Conservation (phyloP, 371 early-diverging fungal genomes). For the Mortierella sp. region DNA sequence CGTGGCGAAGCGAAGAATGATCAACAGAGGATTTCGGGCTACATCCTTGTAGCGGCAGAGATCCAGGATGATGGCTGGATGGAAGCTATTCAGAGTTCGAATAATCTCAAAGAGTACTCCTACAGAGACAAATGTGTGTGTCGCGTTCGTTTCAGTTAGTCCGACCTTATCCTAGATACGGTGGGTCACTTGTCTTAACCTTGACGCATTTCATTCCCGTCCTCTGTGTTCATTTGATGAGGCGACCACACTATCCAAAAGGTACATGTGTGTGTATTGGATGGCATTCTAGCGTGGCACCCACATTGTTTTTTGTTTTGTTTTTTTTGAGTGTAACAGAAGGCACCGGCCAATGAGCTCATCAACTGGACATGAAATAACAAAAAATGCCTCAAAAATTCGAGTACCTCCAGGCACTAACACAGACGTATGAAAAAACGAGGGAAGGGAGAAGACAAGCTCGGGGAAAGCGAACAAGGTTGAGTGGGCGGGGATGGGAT, state of each 20-base stretch:
- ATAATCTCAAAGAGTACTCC: conserved; percentile 45
- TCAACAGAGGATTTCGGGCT: conserved; percentile 34
- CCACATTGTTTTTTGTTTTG: background rate
- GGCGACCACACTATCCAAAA: too few relatives aligned
- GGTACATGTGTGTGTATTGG: too few relatives aligned
- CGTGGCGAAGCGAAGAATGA: conserved; percentile 40
- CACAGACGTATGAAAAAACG: background rate
- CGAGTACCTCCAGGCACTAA: conserved; percentile 5
- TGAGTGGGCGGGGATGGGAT: background rate
- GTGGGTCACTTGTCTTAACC: background rate
- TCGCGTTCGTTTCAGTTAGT: too few relatives aligned
- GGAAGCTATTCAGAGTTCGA: conserved; percentile 46
- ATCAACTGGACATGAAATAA: conserved; percentile 11
- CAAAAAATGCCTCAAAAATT: conserved; percentile 27
- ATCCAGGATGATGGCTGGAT: conserved; percentile 38
- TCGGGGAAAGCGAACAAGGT: background rate
- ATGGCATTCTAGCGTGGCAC: conserved; percentile 8
- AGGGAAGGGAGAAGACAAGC: background rate
- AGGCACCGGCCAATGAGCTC: conserved; percentile 30
- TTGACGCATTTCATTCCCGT: too few relatives aligned
- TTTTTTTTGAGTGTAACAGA: background rate
- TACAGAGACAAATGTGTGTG: too few relatives aligned
- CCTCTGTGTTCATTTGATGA: too few relatives aligned
- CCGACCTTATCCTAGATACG: conserved; percentile 1
- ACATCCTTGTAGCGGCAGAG: conserved; percentile 38